Percentiles rank a stretch among this genome's conserved stretches.
phyloP scores from a whole-genome alignment of 257 asterid species.

The Solanum chmielewskii region DNA sequence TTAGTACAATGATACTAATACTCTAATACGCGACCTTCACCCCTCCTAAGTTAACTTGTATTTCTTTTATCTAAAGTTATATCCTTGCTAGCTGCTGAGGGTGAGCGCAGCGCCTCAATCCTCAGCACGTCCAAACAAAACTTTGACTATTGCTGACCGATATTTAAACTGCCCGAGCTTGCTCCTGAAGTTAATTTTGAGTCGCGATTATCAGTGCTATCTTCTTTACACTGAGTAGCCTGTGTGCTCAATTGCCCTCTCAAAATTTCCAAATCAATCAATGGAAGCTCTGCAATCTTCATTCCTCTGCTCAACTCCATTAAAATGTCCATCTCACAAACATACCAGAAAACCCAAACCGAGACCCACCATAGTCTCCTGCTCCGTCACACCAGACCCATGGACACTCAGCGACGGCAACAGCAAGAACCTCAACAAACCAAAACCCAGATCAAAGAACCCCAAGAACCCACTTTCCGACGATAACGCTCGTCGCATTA shows the following conservation, averaged over 20 bases:
- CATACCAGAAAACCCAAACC: constrained; percentile 7
- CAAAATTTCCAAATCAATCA: background rate
- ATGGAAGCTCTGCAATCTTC: constrained; percentile 70
- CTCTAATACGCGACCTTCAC: too few relatives aligned
- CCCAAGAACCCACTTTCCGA: constrained; percentile 76
- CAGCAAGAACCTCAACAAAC: constrained; percentile 28
- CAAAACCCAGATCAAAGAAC: constrained; percentile 66
- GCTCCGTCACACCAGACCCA: constrained; percentile 72
- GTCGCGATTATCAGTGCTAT: background rate
- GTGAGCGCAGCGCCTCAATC: background rate
- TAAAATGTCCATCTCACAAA: constrained; percentile 13
- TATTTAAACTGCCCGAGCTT: background rate
- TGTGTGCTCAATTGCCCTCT: background rate
- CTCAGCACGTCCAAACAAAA: background rate
- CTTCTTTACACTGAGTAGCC: background rate
- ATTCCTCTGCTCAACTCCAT: constrained; percentile 25
- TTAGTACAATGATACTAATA: too few relatives aligned
- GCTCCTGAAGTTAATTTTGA: background rate
- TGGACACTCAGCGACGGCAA: constrained; percentile 85
- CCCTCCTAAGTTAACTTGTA: fast-evolving
- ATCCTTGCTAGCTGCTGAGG: too few relatives aligned
- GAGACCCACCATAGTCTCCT: constrained; percentile 15
- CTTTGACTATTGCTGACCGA: background rate
- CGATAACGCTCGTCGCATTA: constrained; percentile 90
- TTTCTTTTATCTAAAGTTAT: too few relatives aligned